Base-by-base conservation (phyloP, 345 rosid genomes). In the Melaleuca alternifolia region DNA sequence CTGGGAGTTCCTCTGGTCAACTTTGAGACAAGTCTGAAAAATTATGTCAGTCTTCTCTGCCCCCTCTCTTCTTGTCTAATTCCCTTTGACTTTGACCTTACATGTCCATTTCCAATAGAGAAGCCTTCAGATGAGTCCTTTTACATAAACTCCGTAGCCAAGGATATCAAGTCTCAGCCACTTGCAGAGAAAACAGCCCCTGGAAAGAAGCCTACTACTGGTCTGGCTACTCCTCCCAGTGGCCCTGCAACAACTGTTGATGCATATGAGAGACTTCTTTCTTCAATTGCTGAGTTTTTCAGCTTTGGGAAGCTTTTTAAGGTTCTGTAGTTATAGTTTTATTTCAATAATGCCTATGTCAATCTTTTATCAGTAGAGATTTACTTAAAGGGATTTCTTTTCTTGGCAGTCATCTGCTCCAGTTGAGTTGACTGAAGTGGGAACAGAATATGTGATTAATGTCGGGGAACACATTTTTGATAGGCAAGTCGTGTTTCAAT, bases 381-480 rank as follows among this genome's bases (percentile, higher is more conserved):
- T 85, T 85, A 84, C 62, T 84, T 86, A 41, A 28, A 51, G 88
- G 15, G 85, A 56, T 46, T 51, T 85, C 61, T 46, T 84, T 89
- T 86, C 89, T 33, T 79, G 51, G 82, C 93, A 97, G 99, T 96
- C 99, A 50, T 93, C 99, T 51, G 83, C 94, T 56, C 98, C 96
- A 76, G 97, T 95, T 88, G 99, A 97, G 93, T 93, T 96, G 87
- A 96, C 99, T 54, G 99, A 97, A 94, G 96, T 98, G 83, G 99
- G 95, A 90, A 97, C 99, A 54, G 99, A 96, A 88, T 97, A 97
- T 82, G 94, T 97, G 3, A 99, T 97, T 87, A 96, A 95, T 92
- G 99, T 91, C 88, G 95, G 95, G 61, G 95, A 97, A 88, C 99
- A 97, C 91, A 94, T 97, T 24, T 97, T 93, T 86, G 98, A 94